Evolutionary conservation across 2,329 filamentous ascomycete species (phyloP).

Genomic region (Claviceps monticola): DNA sequence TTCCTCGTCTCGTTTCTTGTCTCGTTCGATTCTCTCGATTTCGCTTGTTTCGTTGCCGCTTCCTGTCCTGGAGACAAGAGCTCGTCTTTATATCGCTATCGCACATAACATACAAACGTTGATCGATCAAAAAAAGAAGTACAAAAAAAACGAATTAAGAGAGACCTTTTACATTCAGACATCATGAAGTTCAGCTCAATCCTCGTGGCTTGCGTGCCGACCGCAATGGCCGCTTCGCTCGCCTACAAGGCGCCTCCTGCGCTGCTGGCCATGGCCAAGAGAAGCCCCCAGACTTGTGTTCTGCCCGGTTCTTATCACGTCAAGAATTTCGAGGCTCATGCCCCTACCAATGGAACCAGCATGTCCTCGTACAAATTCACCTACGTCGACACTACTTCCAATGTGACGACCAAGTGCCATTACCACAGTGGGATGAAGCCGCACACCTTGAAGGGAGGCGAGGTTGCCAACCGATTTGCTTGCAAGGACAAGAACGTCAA

Average conservation of each 20-base stretch:
- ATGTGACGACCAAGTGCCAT: conserved; percentile 26
- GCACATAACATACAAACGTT: neutral
- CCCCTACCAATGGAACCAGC: conserved; percentile 20
- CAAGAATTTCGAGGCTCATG: conserved; percentile 21
- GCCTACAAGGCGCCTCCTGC: conserved; percentile 15
- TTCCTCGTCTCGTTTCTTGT: neutral
- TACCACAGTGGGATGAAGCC: conserved; percentile 28
- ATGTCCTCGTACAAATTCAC: conserved; percentile 24
- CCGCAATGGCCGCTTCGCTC: conserved; percentile 11
- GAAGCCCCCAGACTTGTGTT: conserved; percentile 17
- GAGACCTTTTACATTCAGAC: neutral
- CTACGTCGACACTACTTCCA: conserved; percentile 27
- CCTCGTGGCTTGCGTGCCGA: conserved; percentile 6
- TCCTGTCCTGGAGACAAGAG: conserved; percentile 2
- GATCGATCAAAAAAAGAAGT: neutral
- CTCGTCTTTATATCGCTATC: too few relatives aligned
- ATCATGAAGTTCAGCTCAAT: conserved; percentile 6
- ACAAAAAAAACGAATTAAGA: neutral
- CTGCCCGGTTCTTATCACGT: conserved; percentile 27
- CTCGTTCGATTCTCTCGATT: neutral
- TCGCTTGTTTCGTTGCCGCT: neutral
- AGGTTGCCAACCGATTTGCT: conserved; percentile 22
- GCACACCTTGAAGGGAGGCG: conserved; percentile 13
- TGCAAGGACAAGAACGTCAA: conserved; percentile 28
- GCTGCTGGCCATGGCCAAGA: conserved; percentile 13